Base-by-base conservation (phyloP, 129 eudicot genomes). In the Lactuca saligna region DNA sequence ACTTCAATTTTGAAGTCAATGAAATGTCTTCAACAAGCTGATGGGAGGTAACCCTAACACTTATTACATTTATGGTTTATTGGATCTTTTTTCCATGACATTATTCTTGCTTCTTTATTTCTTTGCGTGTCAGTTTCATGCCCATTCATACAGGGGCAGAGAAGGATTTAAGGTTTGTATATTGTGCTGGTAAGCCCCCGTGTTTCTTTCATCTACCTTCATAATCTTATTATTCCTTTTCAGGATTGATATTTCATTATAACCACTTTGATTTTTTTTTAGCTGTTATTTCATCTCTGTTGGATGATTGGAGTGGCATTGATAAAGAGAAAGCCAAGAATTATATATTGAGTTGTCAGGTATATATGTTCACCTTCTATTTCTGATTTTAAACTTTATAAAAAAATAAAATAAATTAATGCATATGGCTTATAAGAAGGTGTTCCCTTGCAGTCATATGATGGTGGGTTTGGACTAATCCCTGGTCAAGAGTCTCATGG, bases 401-500 rank as follows among this genome's bases (percentile, higher is more conserved):
- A 39, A 39, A 0, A 39, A 39, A 39, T 5, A 0, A 35, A 35
- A 34, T 46, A 56, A 8, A 55, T 20, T 34, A 17, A 9, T 51
- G 65, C 17, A 34, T 33, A 35, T 33, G 76, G 62, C 61, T 5
- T 48, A 72, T 68, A 51, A 65, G 72, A 63, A 57, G 17, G 12
- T 32, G 35, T 78, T 31, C 75, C 60, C 44, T 78, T 83, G 93
- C 91, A 94, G 99, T 89, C 99, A 54, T 94, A 94, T 80, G 99
- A 94, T 80, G 99, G 99, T 72, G 99, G 99, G 44, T 94, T 94
- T 78, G 99, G 99, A 46, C 74, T 94, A 80, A 72, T 78, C 71
- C 97, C 99, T 81, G 88, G 96, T 73, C 78, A 87, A 55, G 99
- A 94, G 73, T 89, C 99, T 74, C 97, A 94, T 83, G 99, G 99